Conservation (phyloP, 352 stramenopile species). For the Albugo candida region DNA sequence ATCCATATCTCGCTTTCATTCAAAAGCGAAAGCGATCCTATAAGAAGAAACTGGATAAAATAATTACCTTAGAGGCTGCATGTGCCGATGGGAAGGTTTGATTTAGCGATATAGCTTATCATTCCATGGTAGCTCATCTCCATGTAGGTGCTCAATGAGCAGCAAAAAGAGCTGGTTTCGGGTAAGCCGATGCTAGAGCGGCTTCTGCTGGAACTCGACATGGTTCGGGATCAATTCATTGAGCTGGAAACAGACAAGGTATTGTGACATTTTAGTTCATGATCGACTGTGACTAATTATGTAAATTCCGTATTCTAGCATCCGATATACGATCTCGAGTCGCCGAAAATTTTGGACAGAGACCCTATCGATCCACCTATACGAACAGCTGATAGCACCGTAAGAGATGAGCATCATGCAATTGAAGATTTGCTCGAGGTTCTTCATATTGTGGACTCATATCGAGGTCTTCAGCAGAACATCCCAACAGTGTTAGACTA, state of each 20-base stretch:
- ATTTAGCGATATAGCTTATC: neutral
- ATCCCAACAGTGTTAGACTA: conserved; percentile 70
- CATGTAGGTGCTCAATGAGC: conserved; percentile 32
- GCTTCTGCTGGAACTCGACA: conserved; percentile 51
- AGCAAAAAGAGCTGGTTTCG: conserved; percentile 51
- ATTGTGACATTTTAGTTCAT: neutral
- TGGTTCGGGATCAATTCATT: conserved; percentile 58
- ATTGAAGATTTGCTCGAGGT: conserved; percentile 28
- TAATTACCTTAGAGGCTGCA: conserved; percentile 34
- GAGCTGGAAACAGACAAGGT: conserved; percentile 1
- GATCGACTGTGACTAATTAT: no score
- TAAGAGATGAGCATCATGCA: neutral
- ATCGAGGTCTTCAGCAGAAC: conserved; percentile 47
- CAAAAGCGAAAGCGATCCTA: conserved; percentile 66
- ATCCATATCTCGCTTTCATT: conserved; percentile 63
- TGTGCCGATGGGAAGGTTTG: conserved; percentile 25
- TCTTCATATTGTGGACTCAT: conserved; percentile 55
- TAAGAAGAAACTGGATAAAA: conserved; percentile 79
- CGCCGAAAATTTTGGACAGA: neutral
- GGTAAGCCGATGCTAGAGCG: conserved; percentile 50
- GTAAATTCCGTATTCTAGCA: no score
- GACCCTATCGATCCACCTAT: conserved; percentile 2
- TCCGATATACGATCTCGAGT: neutral
- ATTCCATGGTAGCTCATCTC: neutral
- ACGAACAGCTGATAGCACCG: neutral